These are phyloP conservation scores for Cladosporium cucumerinum DNA, from an alignment of 2,329 filamentous ascomycete genomes.

Conservation along the genomic window DNA sequence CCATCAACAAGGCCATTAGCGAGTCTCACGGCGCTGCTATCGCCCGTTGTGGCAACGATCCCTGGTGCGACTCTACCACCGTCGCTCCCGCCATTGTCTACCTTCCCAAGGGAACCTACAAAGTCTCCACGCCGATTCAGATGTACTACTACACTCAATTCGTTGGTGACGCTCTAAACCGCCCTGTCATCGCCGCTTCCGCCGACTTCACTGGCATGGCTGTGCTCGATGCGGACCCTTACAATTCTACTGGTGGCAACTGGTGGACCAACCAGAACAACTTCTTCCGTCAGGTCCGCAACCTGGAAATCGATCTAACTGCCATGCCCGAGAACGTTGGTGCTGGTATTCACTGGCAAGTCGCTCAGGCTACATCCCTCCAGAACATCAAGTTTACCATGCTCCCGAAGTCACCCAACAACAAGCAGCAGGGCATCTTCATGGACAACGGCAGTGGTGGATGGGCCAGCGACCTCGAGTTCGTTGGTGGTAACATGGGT, in stretches of 20 bases:
- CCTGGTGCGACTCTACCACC: constrained; percentile 78
- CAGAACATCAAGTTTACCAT: constrained; percentile 62
- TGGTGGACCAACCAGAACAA: constrained; percentile 55
- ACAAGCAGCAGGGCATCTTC: constrained; percentile 47
- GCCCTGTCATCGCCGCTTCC: constrained; percentile 58
- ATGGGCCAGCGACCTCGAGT: constrained; percentile 57
- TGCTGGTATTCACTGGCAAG: constrained; percentile 52
- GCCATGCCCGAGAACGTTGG: constrained; percentile 34
- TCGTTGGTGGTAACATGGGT: constrained; percentile 60
- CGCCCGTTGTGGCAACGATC: constrained; percentile 61
- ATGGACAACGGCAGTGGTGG: constrained; percentile 36
- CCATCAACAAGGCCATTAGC: constrained; percentile 80
- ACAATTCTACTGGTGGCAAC: constrained; percentile 55
- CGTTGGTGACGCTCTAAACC: constrained; percentile 69
- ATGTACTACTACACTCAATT: constrained; percentile 94
- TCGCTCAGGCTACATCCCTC: constrained; percentile 56
- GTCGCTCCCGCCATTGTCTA: constrained; percentile 83
- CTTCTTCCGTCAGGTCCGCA: constrained; percentile 55
- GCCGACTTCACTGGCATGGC: constrained; percentile 74
- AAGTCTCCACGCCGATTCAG: constrained; percentile 73
- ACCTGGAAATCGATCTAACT: constrained; percentile 51
- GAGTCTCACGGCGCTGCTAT: constrained; percentile 66
- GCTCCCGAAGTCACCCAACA: constrained; percentile 40
- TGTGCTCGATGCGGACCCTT: constrained; percentile 85
- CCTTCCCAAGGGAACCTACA: constrained; percentile 84